phyloP scores from a whole-genome alignment of 2,329 filamentous ascomycete genomes.

The Tympanopsis confertula region DNA sequence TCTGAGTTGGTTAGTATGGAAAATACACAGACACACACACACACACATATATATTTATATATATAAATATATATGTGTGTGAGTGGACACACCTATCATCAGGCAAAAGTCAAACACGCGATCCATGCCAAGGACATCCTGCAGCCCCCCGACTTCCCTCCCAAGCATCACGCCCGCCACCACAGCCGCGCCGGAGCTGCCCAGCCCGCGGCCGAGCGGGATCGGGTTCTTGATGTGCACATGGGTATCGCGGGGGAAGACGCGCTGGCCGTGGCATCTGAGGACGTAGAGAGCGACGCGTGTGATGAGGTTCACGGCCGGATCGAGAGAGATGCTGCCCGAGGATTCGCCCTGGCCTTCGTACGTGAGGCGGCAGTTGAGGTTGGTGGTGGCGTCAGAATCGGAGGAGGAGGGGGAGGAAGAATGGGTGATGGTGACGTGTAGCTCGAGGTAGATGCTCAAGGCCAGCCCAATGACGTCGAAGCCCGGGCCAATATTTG shows the following conservation, averaged over 20 bases:
- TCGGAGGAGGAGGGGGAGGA: conserved; percentile 21
- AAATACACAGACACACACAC: neutral
- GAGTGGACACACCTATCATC: conserved; percentile 51
- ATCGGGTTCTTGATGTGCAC: conserved; percentile 65
- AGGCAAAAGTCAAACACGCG: conserved; percentile 64
- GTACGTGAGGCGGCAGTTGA: conserved; percentile 59
- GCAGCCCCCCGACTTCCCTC: conserved; percentile 55
- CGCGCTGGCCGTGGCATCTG: conserved; percentile 53
- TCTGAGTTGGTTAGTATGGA: conserved; percentile 21
- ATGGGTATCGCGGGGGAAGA: conserved; percentile 52
- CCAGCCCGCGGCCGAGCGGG: conserved; percentile 57
- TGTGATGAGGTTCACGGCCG: conserved; percentile 61
- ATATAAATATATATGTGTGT: too few species aligned
- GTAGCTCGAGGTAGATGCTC: conserved; percentile 57
- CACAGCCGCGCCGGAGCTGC: conserved; percentile 62
- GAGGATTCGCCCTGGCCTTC: conserved; percentile 45
- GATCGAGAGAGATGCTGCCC: conserved; percentile 47
- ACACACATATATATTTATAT: neutral
- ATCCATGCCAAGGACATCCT: conserved; percentile 54
- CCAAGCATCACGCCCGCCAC: conserved; percentile 60
- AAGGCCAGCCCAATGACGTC: conserved; percentile 65
- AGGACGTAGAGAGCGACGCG: conserved; percentile 63
- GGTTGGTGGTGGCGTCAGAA: conserved; percentile 32
- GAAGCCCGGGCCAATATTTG: conserved; percentile 66
- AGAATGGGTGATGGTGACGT: conserved; percentile 52